Evolutionary conservation across 768 basidiomycete genomes (phyloP).

Genomic region (Tylopilus plumbeoviolaceoides): DNA sequence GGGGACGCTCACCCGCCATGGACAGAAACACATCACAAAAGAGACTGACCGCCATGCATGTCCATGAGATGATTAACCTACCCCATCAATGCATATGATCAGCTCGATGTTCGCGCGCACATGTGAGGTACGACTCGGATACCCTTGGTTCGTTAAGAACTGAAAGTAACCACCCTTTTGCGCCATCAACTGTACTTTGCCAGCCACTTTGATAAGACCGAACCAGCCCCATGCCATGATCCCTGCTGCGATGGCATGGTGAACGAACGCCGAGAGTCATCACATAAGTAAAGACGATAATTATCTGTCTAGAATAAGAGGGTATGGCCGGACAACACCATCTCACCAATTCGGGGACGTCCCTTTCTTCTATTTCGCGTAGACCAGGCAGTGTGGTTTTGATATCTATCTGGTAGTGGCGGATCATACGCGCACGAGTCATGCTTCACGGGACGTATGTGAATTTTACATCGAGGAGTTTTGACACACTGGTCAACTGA

Average conservation of each 20-base stretch:
- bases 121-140: neutral
- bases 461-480: constrained; percentile 88
- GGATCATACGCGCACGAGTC: constrained; percentile 90
- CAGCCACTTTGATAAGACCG: constrained; percentile 9
- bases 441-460: constrained; percentile 80
- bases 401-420: constrained; percentile 62
- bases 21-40: constrained; percentile 39
- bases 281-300: constrained; percentile 9
- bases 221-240: constrained; percentile 38
- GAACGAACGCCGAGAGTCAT: constrained; percentile 16
- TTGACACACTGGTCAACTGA: constrained; percentile 85
- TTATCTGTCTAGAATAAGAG: neutral
- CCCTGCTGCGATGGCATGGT: constrained; percentile 31
- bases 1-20: constrained; percentile 29
- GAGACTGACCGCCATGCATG: constrained; percentile 39
- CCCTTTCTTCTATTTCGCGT: constrained; percentile 83
- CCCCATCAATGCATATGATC: neutral
- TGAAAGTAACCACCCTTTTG: constrained; percentile 65
- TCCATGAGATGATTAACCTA: constrained; percentile 34
- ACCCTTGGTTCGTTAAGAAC: constrained; percentile 79
- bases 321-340: too few species aligned
- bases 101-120: neutral
- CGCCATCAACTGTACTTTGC: constrained; percentile 30
- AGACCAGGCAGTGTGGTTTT: constrained; percentile 56
- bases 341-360: constrained; percentile 68